Evolutionary conservation across 306 rosid genomes (phyloP), one percentile per base, ranked within the genome.

Genomic region (Acacia melanoxylon): DNA sequence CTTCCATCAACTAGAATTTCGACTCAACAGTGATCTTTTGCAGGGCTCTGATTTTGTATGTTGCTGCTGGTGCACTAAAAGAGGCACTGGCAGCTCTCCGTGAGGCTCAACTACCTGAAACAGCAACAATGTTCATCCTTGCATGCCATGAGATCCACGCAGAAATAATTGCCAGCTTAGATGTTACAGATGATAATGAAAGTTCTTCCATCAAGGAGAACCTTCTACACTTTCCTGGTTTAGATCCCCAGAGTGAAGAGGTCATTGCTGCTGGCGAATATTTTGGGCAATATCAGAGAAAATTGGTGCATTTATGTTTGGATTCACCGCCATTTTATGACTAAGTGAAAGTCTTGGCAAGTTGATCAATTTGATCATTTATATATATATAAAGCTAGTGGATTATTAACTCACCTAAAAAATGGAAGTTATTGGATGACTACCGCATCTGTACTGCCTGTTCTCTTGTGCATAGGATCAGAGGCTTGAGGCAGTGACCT

Each of bases 11-110:
- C n/a, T 56, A 65, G 24, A 52, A 68, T 59, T 37, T 77, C 69
- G 68, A 68, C 48, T 81, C 41, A 52, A 37, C 69, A 41, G 75
- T 80, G 80, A 29, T 76, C 79, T 78, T 72, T 68, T 88, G 86
- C 93, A 95, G 98, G 94, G 99, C 97, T 65, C 76, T 96, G 84
- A 90, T 93, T 80, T 85, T 93, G 89, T 96, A 86, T 67, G 98
- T 96, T 76, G 97, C 97, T 13, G 98, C 98, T 45, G 99, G 99
- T 58, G 97, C 98, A 35, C 90, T 96, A 74, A 97, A 91, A 85
- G 98, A 90, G 89, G 97, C 96, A 84, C 78, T 96, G 91, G 94
- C 96, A 75, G 92, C 94, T 59, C 98, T 96, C 79, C 94, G 99
- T 14, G 97, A 92, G 86, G 93, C 94, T 65, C 98, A 90, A 69